Conservation (phyloP, 2,329 filamentous ascomycete genomes). For the Leptographium flavum region DNA sequence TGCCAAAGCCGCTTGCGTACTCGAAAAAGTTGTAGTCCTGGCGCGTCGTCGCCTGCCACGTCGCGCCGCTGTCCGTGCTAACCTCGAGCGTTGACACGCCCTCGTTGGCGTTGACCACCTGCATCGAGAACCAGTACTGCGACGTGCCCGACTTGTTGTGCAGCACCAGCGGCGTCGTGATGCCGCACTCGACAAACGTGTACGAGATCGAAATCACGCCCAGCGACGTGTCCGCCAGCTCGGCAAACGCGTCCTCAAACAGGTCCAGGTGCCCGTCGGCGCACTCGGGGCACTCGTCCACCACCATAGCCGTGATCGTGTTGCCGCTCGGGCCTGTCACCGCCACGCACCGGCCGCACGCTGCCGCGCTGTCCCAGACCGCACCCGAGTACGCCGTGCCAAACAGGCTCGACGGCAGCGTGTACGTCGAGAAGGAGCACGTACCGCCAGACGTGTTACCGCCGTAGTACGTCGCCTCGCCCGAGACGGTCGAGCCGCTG, state of each 20-base stretch:
- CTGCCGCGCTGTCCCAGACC: constrained; percentile 38
- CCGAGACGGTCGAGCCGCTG: constrained; percentile 14
- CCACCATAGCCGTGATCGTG: constrained; percentile 47
- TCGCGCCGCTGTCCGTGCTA: constrained; percentile 41
- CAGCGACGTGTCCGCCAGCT: constrained; percentile 20
- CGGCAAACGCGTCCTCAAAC: constrained; percentile 26
- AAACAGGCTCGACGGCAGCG: constrained; percentile 40
- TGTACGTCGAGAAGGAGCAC: constrained; percentile 51
- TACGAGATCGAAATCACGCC: constrained; percentile 23
- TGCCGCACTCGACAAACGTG: constrained; percentile 24
- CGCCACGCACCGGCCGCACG: constrained; percentile 48
- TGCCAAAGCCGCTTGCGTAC: constrained; percentile 27
- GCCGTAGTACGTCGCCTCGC: constrained; percentile 37
- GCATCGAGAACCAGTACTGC: constrained; percentile 35
- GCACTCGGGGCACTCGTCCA: constrained; percentile 31
- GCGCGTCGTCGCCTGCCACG: constrained; percentile 42
- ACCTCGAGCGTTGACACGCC: constrained; percentile 43
- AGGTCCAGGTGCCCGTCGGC: constrained; percentile 26
- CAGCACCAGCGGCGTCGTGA: constrained; percentile 25
- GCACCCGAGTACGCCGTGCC: constrained; percentile 47
- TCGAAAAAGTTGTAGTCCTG: constrained; percentile 48
- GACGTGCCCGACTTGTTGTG: constrained; percentile 30
- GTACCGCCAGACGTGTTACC: constrained; percentile 43
- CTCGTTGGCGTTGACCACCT: constrained; percentile 49
- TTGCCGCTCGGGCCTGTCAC: constrained; percentile 41